Evolutionary conservation across 2,329 filamentous ascomycete species (phyloP).

Genomic region (Pseudopithomyces chartarum): DNA sequence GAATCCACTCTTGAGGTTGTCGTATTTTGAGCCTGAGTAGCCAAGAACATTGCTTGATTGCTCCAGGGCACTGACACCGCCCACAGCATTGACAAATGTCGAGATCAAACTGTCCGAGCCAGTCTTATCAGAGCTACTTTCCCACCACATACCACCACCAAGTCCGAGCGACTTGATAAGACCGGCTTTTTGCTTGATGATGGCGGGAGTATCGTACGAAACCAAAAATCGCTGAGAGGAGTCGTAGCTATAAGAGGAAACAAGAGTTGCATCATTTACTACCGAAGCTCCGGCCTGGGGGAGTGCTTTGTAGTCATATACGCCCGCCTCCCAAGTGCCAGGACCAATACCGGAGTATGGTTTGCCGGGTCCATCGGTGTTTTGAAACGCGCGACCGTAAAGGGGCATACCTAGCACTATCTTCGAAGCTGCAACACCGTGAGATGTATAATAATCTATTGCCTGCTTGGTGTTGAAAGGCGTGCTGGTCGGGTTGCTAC

Average conservation of each 20-base stretch:
- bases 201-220: slow-evolving; percentile 40
- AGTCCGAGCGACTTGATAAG: slow-evolving; percentile 33
- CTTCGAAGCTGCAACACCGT: slow-evolving; percentile 39
- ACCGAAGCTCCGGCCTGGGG: slow-evolving; percentile 32
- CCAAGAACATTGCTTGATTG: slow-evolving; percentile 63
- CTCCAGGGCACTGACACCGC: slow-evolving; percentile 58
- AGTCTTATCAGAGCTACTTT: slow-evolving; percentile 39
- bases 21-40: slow-evolving; percentile 71
- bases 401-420: slow-evolving; percentile 46
- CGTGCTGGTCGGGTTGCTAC: slow-evolving; percentile 33
- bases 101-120: slow-evolving; percentile 37
- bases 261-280: slow-evolving; percentile 23
- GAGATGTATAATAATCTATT: slow-evolving; percentile 35
- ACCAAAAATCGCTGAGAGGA: slow-evolving; percentile 28
- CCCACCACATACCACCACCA: slow-evolving; percentile 48
- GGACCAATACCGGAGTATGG: slow-evolving; percentile 36
- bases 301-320: slow-evolving; percentile 45
- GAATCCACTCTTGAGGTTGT: slow-evolving; percentile 62
- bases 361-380: slow-evolving; percentile 41
- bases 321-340: slow-evolving; percentile 42
- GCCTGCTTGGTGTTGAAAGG: slow-evolving; percentile 42
- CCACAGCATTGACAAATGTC: slow-evolving; percentile 59
- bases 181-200: slow-evolving; percentile 34
- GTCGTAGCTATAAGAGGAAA: slow-evolving; percentile 42
- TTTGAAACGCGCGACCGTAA: slow-evolving; percentile 42